Percentiles rank a stretch among this genome's conserved stretches.
Evolutionary conservation across 805 yeast species (phyloP).

Genomic region (Ogataea salicorniae): DNA sequence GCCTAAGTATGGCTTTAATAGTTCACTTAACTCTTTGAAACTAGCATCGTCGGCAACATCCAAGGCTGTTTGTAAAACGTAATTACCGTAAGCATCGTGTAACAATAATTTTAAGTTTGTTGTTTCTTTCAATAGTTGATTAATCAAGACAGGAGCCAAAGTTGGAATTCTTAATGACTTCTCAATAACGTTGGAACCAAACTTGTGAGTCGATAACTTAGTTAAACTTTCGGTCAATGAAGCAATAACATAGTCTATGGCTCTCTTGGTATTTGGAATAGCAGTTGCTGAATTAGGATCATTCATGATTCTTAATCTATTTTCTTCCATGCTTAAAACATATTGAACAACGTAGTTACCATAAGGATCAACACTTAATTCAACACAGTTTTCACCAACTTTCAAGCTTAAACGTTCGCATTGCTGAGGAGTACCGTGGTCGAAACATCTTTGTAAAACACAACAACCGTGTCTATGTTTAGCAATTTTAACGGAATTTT

Average conservation of each 20-base stretch:
- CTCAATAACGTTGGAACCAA: constrained; percentile 58
- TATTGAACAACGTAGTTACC: constrained; percentile 97
- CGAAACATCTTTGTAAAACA: constrained; percentile 91
- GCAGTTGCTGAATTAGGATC: constrained; percentile 19
- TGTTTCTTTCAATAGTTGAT: constrained; percentile 34
- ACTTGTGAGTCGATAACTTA: constrained; percentile 51
- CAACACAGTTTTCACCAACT: constrained; percentile 64
- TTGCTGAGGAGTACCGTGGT: constrained; percentile 74
- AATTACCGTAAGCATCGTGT: constrained; percentile 57
- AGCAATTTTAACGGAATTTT: constrained; percentile 72
- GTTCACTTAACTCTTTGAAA: constrained; percentile 48
- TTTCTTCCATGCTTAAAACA: constrained; percentile 47
- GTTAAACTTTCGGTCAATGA: constrained; percentile 28
- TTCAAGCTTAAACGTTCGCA: constrained; percentile 58
- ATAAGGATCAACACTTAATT: constrained; percentile 82
- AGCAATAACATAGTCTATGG: constrained; percentile 25
- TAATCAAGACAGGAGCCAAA: constrained; percentile 41
- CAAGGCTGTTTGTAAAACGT: constrained; percentile 53
- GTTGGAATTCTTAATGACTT: constrained; percentile 45
- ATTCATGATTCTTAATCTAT: constrained; percentile 27
- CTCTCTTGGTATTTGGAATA: constrained; percentile 27
- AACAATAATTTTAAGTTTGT: constrained; percentile 37
- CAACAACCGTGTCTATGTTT: constrained; percentile 98
- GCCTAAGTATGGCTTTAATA: constrained; percentile 69
- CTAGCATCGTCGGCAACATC: constrained; percentile 50